Percentiles rank a stretch among this genome's conserved stretches.
Conservation (phyloP, 2,329 filamentous ascomycete species). For the Xylaria digitata region DNA sequence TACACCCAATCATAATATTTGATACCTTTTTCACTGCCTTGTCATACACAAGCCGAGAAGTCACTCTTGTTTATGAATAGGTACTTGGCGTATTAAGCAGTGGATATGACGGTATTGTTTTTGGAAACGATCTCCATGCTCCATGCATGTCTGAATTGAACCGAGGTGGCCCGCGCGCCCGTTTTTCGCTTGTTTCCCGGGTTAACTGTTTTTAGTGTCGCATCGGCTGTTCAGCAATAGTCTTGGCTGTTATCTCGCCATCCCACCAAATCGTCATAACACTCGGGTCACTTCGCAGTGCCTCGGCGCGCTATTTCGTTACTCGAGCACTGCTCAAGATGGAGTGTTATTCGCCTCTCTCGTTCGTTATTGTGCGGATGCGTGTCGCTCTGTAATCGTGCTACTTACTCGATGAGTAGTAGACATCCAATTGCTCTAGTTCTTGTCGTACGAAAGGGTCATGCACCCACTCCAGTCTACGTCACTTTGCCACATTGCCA, state of each 20-base stretch:
- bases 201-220: not conserved
- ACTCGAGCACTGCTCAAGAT: not conserved
- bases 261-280: constrained; percentile 15
- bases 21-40: too few relatives aligned
- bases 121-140: constrained; percentile 1
- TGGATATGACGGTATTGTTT: constrained; percentile 9
- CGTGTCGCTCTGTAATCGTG: constrained; percentile 3
- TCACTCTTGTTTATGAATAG: not conserved
- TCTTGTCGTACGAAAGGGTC: not conserved
- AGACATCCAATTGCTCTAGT: constrained; percentile 5
- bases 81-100: not conserved
- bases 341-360: not conserved
- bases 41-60: too few relatives aligned
- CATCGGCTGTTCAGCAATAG: not conserved
- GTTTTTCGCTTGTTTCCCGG: constrained; percentile 7
- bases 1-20: too few relatives aligned
- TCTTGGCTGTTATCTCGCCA: not conserved
- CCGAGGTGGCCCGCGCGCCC: constrained; percentile 18
- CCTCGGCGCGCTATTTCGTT: constrained; percentile 16
- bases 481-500: constrained; percentile 10
- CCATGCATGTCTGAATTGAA: not conserved
- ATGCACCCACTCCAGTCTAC: constrained; percentile 13
- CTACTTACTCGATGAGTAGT: not conserved
- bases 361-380: not conserved
- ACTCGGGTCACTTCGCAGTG: not conserved